Base-by-base conservation (phyloP, 164 flowering plant species). In the Brasenia schreberi region DNA sequence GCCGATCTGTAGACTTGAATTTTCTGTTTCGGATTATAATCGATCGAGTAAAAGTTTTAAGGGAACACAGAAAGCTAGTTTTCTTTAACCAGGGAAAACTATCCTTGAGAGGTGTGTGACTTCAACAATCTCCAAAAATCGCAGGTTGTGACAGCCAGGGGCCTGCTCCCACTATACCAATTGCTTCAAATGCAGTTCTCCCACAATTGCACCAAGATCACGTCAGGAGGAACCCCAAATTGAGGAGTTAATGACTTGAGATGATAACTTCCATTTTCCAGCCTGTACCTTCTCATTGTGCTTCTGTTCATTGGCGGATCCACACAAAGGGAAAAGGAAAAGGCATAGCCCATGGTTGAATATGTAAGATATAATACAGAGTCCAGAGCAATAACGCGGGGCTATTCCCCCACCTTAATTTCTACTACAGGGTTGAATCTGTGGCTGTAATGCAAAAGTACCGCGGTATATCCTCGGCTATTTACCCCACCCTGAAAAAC, bases 201-300 rank as follows among this genome's bases (percentile, higher is more conserved):
- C 10, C 16, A 9, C 10, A 49, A 9, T 49, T 49, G 56, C 56
- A 49, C 56, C 56, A 7, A 49, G 7, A 49, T 49, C 56, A 49
- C 16, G 16, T 49, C 56, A 14, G 16, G 53, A 14, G 56, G 16
- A 23, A 5, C 56, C 16, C 12, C 16, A 49, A 9, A 49, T 49
- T 9, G 56, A 9, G 56, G 12, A 49, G 16, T 3, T 9, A 49
- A 9, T 9, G 16, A 9, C 56, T 49, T 49, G 56, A 9, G 10
- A 49, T 9, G 3, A 9, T 49, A 3, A 49, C 10, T 5, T 9
- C 56, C 9, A 49, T 49, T 49, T 73, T 6, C 89, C 82, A 19
- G 96, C 96, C 76, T 84, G 89, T 43, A 86, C 84, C 79, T 87
- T 92, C 18, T 96, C 97, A 70, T 92, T 94, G 68, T 92, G 89